Base-by-base conservation (phyloP, 1,284 basidiomycete genomes). In the Austroboletus niveus region DNA sequence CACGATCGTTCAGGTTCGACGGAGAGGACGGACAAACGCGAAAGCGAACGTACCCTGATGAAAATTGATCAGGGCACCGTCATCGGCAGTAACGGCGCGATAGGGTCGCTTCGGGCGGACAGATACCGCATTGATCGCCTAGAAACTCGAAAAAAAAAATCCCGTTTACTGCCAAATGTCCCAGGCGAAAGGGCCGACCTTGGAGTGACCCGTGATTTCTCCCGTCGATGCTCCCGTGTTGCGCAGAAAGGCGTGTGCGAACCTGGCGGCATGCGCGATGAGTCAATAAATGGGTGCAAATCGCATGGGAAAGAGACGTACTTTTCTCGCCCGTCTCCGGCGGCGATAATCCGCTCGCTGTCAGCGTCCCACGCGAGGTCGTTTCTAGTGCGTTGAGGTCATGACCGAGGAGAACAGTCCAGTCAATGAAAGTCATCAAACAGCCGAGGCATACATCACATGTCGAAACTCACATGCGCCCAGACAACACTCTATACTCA, bases 361-460 rank as follows among this genome's bases (percentile, higher is more conserved):
- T 99, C 97, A 4, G 89, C 90, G 65, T 99, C 97, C 94, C 95
- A 98, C 20, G 88, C 87, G 6, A 99, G 80, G 71, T 99, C 97
- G 62, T 94, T 95, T 62, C 89, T 91, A 35, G 8, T 43, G 17
- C 2, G 2, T 24, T 8, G 36, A 24, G 22, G 5, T 17, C 36
- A 12, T 4, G 24, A 8, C 30, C 27, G 14, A 3, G 48, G 42
- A 29, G 34, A 15, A 45, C 48, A 14, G 32, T 29, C 2, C 7
- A 14, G 56, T 52, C 24, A 52, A 20, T 24, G 22, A 24, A 24
- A 24, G 22, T 5, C 32, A 14, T 45, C 43, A 8, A 49, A 44
- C 15, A 9, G 17, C 32, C 39, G 11, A 40, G 3, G 39, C 20
- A 39, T 17, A 29, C 7, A 1, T 46, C 20, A 12, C 17, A 39